Base-by-base conservation (phyloP, 2,329 filamentous ascomycete species). In the Xylogone sp. region DNA sequence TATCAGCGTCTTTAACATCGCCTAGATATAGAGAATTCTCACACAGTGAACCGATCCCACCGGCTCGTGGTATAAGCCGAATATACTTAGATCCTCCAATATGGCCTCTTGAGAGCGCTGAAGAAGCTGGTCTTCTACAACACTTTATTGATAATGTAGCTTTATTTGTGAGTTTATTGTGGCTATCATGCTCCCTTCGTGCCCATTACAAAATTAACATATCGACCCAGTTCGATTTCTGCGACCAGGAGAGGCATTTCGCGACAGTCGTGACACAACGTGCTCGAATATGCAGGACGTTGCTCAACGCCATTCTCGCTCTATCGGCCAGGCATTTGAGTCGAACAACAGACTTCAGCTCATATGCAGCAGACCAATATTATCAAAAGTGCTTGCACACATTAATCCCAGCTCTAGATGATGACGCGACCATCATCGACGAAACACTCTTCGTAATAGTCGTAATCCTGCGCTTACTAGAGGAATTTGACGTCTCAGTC, bases 231-330 rank as follows among this genome's bases (percentile, higher is more conserved):
- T 48, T 49, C 43, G 48, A 49, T 21, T 21, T 49, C 29, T 43
- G 34, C 27, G 48, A 49, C 54, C 46, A 45, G 51, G 54, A 55
- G 49, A 65, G 60, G 18, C 77, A 79, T 52, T 83, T 83, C 56
- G 73, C 75, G 46, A 68, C 71, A 0, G 66, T 76, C 5, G 78
- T 83, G 0, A 79, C 80, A 0, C 71, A 76, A 48, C 69, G 75
- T n/a, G 77, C 79, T 2, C 71, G 71, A n/a, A 69, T 65, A 1
- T 79, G 73, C 50, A 74, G 74, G 1, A 73, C 76, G 2, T 68
- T 83, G 9, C 66, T 81, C 16, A 79, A 81, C 49, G 78, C 79
- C 22, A 79, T 82, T 31, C 71, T 81, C 42, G 78, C 79, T 2
- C 68, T 81, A 4, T 74, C 79, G 0, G 75, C 77, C 2, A 70